Evolutionary conservation across 2,329 filamentous ascomycete genomes (phyloP), one percentile per base, ranked within the genome.

Genomic region (Phaeosphaeria sp.): DNA sequence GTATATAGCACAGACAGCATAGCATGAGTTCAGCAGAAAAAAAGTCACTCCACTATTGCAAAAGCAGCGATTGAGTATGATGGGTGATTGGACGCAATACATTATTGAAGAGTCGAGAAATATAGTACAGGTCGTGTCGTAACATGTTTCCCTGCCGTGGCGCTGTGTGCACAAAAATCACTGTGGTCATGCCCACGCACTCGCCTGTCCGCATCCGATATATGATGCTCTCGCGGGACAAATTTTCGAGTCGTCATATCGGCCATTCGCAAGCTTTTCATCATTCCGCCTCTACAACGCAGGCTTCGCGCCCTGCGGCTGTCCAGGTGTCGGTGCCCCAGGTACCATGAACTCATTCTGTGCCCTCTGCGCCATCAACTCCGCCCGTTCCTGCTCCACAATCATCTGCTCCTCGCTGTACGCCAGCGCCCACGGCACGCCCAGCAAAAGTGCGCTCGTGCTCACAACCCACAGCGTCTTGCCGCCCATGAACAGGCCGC

Each of bases 371-470:
- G 95, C 91, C 92, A 97, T 95, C 79, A 91, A 89, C 87, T 93
- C 93, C 83, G 97, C 94, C 79, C 93, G 89, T 87, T 99, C 95
- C 92, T 97, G 96, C 83, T 97, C 94, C 65, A 94, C 85, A 77
- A 96, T 88, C 83, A 97, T 92, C 85, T 97, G 93, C 84, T 99
- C 95, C 84, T 99, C 95, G 64, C 91, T 89, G 77, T 93, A 94
- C 57, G 93, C 94, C 68, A 99, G 84, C 57, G 93, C 93, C 84
- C 93, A 98, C 55, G 95, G 95, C 51, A 98, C 92, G 69, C 93
- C 93, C 64, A 98, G 82, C 76, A 99, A 83, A 74, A 99, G 86
- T 59, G 92, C 92, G 61, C 90, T 93, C 64, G 93, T 97, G 80
- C 89, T 92, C 57, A 99, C 82, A 55, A 97, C 89, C 92, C 93